These are phyloP conservation scores for Passiflora organensis DNA, from an alignment of 345 rosid genomes.

Conservation along the genomic window DNA sequence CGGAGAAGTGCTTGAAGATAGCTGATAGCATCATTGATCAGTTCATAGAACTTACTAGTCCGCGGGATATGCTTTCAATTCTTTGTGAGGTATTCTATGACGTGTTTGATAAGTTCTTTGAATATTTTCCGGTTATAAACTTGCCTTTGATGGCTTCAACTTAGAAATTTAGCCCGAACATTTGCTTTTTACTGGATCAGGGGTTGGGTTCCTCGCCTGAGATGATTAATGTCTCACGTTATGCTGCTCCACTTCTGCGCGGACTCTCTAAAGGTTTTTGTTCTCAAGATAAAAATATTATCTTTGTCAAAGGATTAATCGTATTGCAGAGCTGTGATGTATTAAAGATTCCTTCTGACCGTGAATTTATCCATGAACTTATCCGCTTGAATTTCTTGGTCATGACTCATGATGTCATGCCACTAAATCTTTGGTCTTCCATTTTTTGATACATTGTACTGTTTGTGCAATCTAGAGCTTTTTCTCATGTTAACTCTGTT, in stretches of 20 bases:
- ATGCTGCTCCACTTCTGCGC: slow-evolving; percentile 55
- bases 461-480: too few species aligned
- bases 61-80: slow-evolving; percentile 80
- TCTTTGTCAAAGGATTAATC: neutral
- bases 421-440: too few species aligned
- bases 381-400: too few species aligned
- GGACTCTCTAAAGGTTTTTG: slow-evolving; percentile 76
- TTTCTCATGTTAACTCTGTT: too few species aligned
- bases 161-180: neutral
- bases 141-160: too few species aligned
- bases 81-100: slow-evolving; percentile 61
- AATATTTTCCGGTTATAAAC: neutral
- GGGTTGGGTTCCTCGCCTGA: slow-evolving; percentile 51
- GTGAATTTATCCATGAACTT: too few species aligned
- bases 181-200: slow-evolving; percentile 38
- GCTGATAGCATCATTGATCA: slow-evolving; percentile 43
- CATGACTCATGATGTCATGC: too few species aligned
- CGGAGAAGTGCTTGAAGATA: slow-evolving; percentile 42
- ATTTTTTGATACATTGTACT: too few species aligned
- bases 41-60: slow-evolving; percentile 52
- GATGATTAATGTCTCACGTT: slow-evolving; percentile 32
- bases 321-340: neutral
- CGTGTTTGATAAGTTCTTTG: neutral
- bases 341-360: too few species aligned
- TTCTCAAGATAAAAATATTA: neutral